Conservation (phyloP, 441 rosid genomes). For the Arabidopsis hybrid region DNA sequence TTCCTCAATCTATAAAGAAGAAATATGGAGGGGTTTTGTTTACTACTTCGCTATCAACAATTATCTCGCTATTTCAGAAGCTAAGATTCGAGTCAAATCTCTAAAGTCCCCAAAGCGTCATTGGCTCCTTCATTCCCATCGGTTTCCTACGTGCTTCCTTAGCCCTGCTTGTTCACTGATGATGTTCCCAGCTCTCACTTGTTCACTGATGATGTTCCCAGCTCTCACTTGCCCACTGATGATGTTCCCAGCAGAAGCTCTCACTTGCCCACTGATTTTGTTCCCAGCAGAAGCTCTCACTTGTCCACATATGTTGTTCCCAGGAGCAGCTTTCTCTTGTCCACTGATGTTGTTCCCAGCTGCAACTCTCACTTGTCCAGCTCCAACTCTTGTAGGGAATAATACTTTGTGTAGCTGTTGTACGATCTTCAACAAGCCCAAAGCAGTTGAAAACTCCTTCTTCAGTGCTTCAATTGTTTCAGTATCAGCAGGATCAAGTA, state of each 20-base stretch:
- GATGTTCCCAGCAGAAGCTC: not conserved
- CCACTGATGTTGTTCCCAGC: not conserved
- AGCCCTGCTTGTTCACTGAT: slow-evolving; percentile 2
- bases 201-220: not conserved
- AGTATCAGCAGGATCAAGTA: not conserved
- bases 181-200: slow-evolving; percentile 2
- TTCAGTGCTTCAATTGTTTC: slow-evolving; percentile 14
- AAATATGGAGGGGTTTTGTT: not conserved
- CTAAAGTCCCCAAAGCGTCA: not conserved
- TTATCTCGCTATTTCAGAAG: not conserved
- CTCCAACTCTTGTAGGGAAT: not conserved
- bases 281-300: not conserved
- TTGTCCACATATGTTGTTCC: not conserved
- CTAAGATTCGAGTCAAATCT: not conserved
- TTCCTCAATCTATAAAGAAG: not conserved
- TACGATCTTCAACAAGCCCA: not conserved
- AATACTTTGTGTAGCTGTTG: not conserved
- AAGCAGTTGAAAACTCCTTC: not conserved
- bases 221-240: not conserved
- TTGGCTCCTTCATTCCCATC: slow-evolving; percentile 5
- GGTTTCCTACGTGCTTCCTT: slow-evolving; percentile 3
- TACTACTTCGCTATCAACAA: not conserved
- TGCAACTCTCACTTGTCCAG: not conserved
- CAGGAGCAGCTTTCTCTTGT: not conserved
- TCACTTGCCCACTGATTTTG: not conserved